Percentiles rank a stretch among this genome's conserved stretches.
Conservation (phyloP, 371 early-diverging fungal genomes). For the Conidiobolus incongruus region DNA sequence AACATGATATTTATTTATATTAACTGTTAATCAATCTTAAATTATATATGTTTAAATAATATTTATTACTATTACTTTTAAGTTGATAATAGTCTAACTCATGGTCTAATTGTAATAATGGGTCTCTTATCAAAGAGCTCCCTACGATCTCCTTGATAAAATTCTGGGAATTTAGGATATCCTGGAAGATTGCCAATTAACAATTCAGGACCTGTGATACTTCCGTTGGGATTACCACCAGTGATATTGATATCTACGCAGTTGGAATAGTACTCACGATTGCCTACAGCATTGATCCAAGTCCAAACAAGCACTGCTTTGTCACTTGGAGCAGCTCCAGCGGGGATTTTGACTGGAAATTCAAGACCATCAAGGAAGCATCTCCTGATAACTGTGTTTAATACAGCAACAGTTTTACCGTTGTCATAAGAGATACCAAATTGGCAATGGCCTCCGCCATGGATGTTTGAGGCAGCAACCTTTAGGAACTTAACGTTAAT, state of each 20-base stretch:
- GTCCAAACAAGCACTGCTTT: constrained; percentile 29
- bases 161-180: constrained; percentile 4
- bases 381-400: constrained; percentile 19
- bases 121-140: constrained; percentile 11
- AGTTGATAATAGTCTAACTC: not conserved
- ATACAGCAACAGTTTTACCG: constrained; percentile 29
- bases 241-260: no score
- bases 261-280: no score
- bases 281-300: no score
- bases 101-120: constrained; percentile 12
- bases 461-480: no score
- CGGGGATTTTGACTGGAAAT: constrained; percentile 23
- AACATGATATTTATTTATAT: no score
- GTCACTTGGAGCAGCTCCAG: constrained; percentile 15
- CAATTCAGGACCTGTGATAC: no score
- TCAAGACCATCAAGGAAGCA: constrained; percentile 9
- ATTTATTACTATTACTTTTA: not conserved
- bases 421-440: constrained; percentile 37
- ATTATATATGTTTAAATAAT: no score
- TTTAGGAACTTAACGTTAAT: no score
- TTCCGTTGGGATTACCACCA: no score
- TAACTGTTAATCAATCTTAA: no score
- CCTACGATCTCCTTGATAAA: constrained; percentile 10
- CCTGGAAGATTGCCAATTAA: constrained; percentile 5
- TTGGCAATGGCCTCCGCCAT: constrained; percentile 42